Evolutionary conservation across 176 grass and related monocot genomes (phyloP).

Genomic region (Triticum monococcum): DNA sequence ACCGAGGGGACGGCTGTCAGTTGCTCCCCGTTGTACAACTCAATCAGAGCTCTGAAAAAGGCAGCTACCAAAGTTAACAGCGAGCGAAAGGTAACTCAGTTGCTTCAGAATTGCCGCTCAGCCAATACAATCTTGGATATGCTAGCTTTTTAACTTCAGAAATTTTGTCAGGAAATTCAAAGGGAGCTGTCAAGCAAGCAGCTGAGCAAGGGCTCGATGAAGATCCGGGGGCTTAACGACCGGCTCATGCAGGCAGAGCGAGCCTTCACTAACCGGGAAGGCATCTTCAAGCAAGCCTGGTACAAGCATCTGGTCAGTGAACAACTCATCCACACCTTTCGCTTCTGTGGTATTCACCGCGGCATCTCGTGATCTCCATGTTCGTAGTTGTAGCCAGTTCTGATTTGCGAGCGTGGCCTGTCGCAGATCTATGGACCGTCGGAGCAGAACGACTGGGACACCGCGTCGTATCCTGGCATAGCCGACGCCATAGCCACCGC

Average conservation of each 20-base stretch:
- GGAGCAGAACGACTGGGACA: constrained; percentile 65
- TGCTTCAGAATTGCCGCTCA: not conserved
- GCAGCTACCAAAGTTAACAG: constrained; percentile 56
- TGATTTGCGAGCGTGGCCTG: not conserved
- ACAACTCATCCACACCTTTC: not conserved
- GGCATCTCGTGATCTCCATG: not conserved
- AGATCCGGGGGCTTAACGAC: constrained; percentile 70
- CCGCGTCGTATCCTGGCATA: constrained; percentile 58
- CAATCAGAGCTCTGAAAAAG: constrained; percentile 50
- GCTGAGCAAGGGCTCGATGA: constrained; percentile 55
- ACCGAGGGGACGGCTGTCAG: constrained; percentile 38
- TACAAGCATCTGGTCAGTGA: constrained; percentile 82
- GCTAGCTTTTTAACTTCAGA: not conserved
- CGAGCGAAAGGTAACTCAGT: constrained; percentile 48
- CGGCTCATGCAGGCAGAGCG: constrained; percentile 79
- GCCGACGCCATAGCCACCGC: constrained; percentile 58
- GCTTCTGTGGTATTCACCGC: not conserved
- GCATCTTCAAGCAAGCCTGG: constrained; percentile 59
- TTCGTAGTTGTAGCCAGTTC: not conserved
- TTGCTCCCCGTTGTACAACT: constrained; percentile 69
- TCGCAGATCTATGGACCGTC: constrained; percentile 67
- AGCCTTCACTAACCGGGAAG: constrained; percentile 75
- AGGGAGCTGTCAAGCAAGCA: constrained; percentile 27
- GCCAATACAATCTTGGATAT: not conserved
- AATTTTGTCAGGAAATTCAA: constrained; percentile 45